Evolutionary conservation across 805 yeast species (phyloP).

Genomic region (Candida manassasensis): DNA sequence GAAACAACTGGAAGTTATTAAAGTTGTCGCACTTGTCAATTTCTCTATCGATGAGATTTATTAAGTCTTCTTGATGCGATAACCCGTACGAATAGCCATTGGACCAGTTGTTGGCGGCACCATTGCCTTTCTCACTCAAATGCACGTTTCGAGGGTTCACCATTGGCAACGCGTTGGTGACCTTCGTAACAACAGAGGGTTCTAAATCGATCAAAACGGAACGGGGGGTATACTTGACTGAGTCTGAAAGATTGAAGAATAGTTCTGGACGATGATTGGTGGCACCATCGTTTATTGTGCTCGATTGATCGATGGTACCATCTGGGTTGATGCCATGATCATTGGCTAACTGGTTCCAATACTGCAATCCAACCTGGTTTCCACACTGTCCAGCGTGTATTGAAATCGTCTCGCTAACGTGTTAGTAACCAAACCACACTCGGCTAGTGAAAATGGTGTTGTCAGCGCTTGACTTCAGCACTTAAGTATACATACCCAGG

Average conservation of each 20-base stretch:
- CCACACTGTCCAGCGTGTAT: constrained; percentile 92
- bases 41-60: constrained; percentile 84
- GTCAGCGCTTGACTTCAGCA: too few relatives aligned
- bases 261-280: constrained; percentile 70
- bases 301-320: constrained; percentile 45
- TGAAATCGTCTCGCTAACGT: constrained; percentile 57
- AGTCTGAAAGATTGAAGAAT: constrained; percentile 74
- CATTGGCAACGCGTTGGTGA: constrained; percentile 50
- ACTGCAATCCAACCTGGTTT: constrained; percentile 87
- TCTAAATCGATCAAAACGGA: constrained; percentile 83
- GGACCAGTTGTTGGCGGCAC: constrained; percentile 97
- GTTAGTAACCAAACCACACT: constrained; percentile 24
- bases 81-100: constrained; percentile 79
- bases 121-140: constrained; percentile 74
- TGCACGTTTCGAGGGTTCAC: constrained; percentile 82
- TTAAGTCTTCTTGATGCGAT: constrained; percentile 61
- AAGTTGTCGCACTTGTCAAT: constrained; percentile 84
- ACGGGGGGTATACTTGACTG: constrained; percentile 80
- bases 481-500: constrained; percentile 12
- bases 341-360: constrained; percentile 82
- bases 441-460: too few relatives aligned
- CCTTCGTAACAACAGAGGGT: constrained; percentile 77
- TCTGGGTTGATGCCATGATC: constrained; percentile 82
- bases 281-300: constrained; percentile 6
- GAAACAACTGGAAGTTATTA: constrained; percentile 86